These are phyloP conservation scores for Dillenia suffruticosa DNA, from an alignment of 164 flowering plant genomes.

Conservation along the genomic window DNA sequence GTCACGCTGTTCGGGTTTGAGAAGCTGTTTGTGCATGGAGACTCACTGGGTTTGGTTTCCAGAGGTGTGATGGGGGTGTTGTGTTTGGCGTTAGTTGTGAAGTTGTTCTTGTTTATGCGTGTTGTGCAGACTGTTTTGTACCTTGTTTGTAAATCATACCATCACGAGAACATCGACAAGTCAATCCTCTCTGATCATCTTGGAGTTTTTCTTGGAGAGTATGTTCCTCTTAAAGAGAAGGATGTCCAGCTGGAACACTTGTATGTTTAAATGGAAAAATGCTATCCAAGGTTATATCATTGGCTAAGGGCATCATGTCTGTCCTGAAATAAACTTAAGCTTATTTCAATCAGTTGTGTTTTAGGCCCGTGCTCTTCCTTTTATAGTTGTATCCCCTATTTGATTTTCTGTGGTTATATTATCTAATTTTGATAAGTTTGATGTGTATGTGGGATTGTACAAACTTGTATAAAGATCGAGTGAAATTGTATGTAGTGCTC, in stretches of 20 bases:
- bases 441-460: too few relatives aligned
- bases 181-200: constrained; percentile 32
- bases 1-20: constrained; percentile 12
- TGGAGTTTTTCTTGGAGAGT: constrained; percentile 33
- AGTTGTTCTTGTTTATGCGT: constrained; percentile 20
- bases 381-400: too few relatives aligned
- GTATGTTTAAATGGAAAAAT: constrained; percentile 17
- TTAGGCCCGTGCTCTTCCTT: too few relatives aligned
- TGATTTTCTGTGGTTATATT: too few relatives aligned
- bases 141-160: constrained; percentile 46
- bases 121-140: constrained; percentile 34
- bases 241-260: constrained; percentile 42
- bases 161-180: constrained; percentile 43
- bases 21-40: constrained; percentile 24
- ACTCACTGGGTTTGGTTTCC: constrained; percentile 1
- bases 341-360: too few relatives aligned
- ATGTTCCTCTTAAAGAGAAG: constrained; percentile 35
- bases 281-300: too few relatives aligned
- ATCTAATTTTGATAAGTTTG: too few relatives aligned
- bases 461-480: too few relatives aligned
- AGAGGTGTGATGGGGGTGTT: constrained; percentile 14
- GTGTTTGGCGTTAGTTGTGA: constrained; percentile 16
- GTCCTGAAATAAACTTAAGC: too few relatives aligned
- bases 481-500: too few relatives aligned
- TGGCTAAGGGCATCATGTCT: too few relatives aligned